Conservation (phyloP, 495 filamentous ascomycete species). For the Penicillium parvum region DNA sequence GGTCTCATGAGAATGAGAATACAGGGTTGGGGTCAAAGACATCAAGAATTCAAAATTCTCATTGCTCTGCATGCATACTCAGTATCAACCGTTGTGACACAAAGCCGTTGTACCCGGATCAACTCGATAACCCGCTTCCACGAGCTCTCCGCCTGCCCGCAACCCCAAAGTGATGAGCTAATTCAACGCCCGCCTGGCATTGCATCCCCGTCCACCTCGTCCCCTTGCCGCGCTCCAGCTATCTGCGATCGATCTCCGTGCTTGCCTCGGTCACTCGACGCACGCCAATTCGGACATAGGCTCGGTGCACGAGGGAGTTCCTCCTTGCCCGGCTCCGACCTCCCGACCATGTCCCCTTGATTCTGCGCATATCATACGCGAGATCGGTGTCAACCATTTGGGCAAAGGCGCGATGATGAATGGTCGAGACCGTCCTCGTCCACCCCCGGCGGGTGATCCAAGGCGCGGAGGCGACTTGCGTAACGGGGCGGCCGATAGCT, state of each 20-base stretch:
- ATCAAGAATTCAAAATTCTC: too few species aligned
- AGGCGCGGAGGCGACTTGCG: constrained; percentile 33
- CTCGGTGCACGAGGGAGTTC: constrained; percentile 13
- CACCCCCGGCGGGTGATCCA: constrained; percentile 24
- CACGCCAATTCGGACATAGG: constrained; percentile 7
- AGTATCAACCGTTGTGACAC: not conserved
- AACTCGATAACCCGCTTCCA: constrained; percentile 28
- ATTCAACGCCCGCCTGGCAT: constrained; percentile 16
- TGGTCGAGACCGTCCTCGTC: constrained; percentile 33
- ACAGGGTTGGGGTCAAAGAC: too few species aligned
- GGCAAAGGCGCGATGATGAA: constrained; percentile 32
- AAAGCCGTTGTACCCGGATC: constrained; percentile 9
- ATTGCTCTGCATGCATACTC: too few species aligned
- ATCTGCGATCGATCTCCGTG: not conserved
- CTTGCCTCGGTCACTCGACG: not conserved
- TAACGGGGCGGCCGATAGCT: constrained; percentile 29
- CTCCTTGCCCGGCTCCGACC: constrained; percentile 14
- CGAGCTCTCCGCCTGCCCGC: constrained; percentile 33
- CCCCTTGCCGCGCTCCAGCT: not conserved
- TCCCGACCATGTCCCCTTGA: constrained; percentile 40
- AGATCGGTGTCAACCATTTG: constrained; percentile 20
- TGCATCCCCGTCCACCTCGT: constrained; percentile 2
- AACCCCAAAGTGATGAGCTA: constrained; percentile 31
- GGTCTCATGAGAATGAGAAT: too few species aligned
- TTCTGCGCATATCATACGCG: constrained; percentile 24